These are phyloP conservation scores for Pholiota conissans DNA, from an alignment of 768 basidiomycete genomes.

Conservation along the genomic window DNA sequence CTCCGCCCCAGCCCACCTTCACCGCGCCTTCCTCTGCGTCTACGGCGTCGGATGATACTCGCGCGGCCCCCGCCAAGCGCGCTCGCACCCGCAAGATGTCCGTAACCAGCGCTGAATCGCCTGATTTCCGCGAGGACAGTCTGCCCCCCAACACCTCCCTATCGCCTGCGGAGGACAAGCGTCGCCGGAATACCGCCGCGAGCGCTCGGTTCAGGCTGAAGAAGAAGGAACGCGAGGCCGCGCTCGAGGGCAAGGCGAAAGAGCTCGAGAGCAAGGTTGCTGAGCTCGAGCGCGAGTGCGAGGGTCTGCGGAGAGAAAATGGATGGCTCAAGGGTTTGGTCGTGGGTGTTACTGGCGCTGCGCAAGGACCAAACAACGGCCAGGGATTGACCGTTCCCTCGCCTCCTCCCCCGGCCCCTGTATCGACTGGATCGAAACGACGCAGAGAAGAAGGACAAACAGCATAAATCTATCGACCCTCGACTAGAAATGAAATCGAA, in stretches of 20 bases:
- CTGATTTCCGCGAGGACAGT: constrained; percentile 29
- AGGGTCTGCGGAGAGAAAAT: constrained; percentile 84
- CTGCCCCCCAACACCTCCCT: constrained; percentile 27
- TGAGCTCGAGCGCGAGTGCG: constrained; percentile 90
- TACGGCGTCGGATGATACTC: constrained; percentile 30
- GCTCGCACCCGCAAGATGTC: constrained; percentile 56
- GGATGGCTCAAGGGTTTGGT: constrained; percentile 91
- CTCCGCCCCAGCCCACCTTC: constrained; percentile 22
- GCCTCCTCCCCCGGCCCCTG: constrained; percentile 15
- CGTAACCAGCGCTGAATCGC: constrained; percentile 30
- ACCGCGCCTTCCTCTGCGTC: constrained; percentile 17
- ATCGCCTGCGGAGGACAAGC: constrained; percentile 80
- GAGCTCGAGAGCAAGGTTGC: constrained; percentile 78
- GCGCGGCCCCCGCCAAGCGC: constrained; percentile 51
- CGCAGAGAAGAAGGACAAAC: constrained; percentile 30
- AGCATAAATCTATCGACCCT: constrained; percentile 11
- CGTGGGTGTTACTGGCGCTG: constrained; percentile 82
- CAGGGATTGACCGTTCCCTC: constrained; percentile 21
- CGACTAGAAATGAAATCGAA: not conserved
- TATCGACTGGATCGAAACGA: constrained; percentile 29
- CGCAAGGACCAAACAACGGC: constrained; percentile 35
- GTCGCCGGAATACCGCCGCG: constrained; percentile 90
- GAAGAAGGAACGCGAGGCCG: constrained; percentile 94
- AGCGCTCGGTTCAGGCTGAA: constrained; percentile 92
- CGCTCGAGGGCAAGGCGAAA: constrained; percentile 81